Percentiles rank a stretch among this genome's conserved stretches.
Conservation (phyloP, 805 yeast species). For the Kluyveromyces siamensis region DNA sequence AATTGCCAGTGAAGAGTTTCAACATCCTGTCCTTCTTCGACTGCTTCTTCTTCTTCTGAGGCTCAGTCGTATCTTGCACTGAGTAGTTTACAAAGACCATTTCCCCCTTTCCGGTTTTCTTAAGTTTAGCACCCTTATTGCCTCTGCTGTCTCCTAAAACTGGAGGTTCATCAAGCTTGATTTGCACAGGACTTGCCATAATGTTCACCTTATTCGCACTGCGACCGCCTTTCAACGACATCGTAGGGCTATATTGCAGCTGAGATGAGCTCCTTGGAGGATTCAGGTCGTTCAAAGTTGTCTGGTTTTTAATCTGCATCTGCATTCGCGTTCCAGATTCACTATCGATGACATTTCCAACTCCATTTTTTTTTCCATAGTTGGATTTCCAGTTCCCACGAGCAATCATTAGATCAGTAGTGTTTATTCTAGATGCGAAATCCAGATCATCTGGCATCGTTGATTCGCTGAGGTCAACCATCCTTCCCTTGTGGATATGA, state of each 20-base stretch:
- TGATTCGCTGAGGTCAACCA: neutral
- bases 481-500: neutral
- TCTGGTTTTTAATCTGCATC: neutral
- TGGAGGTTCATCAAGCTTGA: slow-evolving; percentile 17
- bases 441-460: neutral
- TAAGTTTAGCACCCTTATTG: slow-evolving; percentile 3
- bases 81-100: slow-evolving; percentile 30
- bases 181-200: slow-evolving; percentile 23
- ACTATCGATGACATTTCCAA: neutral
- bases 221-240: slow-evolving; percentile 1
- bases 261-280: neutral
- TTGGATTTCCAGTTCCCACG: neutral
- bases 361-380: neutral
- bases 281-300: slow-evolving; percentile 1
- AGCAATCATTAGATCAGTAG: neutral
- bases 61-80: slow-evolving; percentile 20
- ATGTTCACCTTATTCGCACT: slow-evolving; percentile 10
- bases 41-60: slow-evolving; percentile 14
- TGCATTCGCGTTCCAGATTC: neutral
- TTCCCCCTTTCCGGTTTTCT: slow-evolving; percentile 17
- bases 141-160: slow-evolving; percentile 4
- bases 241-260: slow-evolving; percentile 2
- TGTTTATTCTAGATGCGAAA: neutral
- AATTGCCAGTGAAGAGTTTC: slow-evolving; percentile 16
- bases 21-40: slow-evolving; percentile 24